Conservation (phyloP, 1,284 basidiomycete species). For the Wallemia hederae region DNA sequence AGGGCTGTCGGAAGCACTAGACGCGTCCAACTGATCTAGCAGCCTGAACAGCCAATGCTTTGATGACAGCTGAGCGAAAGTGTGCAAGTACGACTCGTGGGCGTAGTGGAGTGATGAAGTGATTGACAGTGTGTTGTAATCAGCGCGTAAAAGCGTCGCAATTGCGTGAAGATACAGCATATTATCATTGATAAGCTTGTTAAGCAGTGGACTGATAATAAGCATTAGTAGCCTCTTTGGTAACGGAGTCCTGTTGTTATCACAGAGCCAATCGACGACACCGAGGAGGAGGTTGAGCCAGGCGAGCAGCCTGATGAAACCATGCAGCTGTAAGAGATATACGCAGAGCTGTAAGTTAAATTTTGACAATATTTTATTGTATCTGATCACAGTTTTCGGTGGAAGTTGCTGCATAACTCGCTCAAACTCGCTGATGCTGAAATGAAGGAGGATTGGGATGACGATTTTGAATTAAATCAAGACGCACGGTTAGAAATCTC, state of each 20-base stretch:
- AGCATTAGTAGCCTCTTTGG: neutral
- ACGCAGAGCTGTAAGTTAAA: neutral
- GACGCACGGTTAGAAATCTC: neutral
- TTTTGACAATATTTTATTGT: neutral
- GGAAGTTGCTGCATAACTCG: neutral
- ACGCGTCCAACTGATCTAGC: neutral
- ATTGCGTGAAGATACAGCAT: neutral
- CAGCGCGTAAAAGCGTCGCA: neutral
- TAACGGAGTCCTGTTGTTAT: neutral
- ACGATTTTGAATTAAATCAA: neutral
- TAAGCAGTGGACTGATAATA: neutral
- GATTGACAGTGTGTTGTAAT: neutral
- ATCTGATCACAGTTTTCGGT: neutral
- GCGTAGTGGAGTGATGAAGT: neutral
- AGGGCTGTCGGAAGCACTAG: neutral
- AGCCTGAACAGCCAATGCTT: neutral
- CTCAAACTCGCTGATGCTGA: neutral
- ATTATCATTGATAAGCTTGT: neutral
- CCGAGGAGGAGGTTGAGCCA: neutral
- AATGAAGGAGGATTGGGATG: neutral
- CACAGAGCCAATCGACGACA: neutral
- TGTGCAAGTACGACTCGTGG: neutral
- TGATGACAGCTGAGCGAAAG: neutral
- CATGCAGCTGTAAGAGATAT: neutral
- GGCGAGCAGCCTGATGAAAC: neutral